These are phyloP conservation scores for Digitaria exilis DNA, from an alignment of 202 grass and related monocot species.

Conservation along the genomic window DNA sequence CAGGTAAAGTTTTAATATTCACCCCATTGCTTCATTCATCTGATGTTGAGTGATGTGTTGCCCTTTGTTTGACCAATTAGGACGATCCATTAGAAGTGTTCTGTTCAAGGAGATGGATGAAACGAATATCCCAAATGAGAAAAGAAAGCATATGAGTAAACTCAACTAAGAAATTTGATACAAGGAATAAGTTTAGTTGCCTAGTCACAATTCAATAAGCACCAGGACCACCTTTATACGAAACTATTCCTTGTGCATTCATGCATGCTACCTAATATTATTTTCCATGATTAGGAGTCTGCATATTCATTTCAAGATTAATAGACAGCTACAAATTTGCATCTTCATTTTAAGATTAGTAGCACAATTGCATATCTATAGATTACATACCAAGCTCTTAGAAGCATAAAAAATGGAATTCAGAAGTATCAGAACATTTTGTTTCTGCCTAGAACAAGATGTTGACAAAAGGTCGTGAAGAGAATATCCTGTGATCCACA, in stretches of 20 bases:
- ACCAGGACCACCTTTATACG: background rate
- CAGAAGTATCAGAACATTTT: background rate
- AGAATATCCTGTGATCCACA: background rate
- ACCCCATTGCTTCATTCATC: background rate
- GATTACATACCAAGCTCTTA: background rate
- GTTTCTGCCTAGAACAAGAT: background rate
- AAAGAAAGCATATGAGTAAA: background rate
- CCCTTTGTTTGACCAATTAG: background rate
- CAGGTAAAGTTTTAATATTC: conserved; percentile 11
- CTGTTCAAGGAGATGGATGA: background rate
- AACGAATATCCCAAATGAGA: background rate
- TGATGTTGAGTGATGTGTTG: background rate
- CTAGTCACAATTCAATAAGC: background rate
- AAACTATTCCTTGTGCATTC: background rate
- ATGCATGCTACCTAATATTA: background rate
- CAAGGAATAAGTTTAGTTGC: background rate
- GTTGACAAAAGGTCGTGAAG: background rate
- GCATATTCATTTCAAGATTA: too few relatives aligned
- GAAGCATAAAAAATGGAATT: background rate
- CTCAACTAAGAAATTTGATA: background rate
- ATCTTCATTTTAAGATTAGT: background rate
- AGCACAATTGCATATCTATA: background rate
- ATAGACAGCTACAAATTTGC: too few relatives aligned
- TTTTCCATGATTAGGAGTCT: background rate
- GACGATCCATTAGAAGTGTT: background rate